A percentile compares a stretch with the other conserved stretches of the same genome.
Conservation (phyloP, 306 rosid species). For the Cajanus cajan region DNA sequence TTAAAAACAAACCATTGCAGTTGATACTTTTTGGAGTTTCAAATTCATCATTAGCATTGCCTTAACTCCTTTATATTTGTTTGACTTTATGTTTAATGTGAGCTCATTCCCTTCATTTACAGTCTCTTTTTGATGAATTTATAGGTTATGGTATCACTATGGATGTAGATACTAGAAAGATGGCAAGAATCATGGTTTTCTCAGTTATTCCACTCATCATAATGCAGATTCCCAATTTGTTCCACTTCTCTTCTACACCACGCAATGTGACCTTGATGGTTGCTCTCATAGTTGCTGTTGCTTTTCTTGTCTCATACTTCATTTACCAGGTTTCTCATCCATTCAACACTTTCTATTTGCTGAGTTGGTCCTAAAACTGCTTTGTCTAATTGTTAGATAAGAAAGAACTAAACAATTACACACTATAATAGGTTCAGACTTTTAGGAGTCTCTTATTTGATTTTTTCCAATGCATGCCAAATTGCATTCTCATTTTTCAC, state of each 20-base stretch:
- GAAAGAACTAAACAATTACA: not conserved
- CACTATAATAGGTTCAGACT: not conserved
- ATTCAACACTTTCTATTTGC: not conserved
- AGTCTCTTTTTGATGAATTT: not conserved
- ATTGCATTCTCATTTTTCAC: not conserved
- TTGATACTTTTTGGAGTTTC: not conserved
- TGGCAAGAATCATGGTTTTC: slow-evolving; percentile 53
- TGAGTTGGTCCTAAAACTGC: not conserved
- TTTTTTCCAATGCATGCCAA: not conserved
- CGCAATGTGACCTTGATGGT: slow-evolving; percentile 40
- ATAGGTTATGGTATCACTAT: slow-evolving; percentile 54
- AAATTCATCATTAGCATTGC: slow-evolving; percentile 7
- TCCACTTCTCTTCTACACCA: slow-evolving; percentile 22
- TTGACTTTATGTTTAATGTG: not conserved
- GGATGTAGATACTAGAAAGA: slow-evolving; percentile 51
- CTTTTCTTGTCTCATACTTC: slow-evolving; percentile 47
- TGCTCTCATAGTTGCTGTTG: slow-evolving; percentile 44
- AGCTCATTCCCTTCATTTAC: not conserved
- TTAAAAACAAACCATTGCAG: not conserved
- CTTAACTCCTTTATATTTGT: not conserved
- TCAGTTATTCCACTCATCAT: slow-evolving; percentile 55
- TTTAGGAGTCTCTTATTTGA: not conserved
- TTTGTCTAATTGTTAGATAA: not conserved
- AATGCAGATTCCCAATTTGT: slow-evolving; percentile 51
- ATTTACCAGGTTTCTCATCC: slow-evolving; percentile 57